Evolutionary conservation across 352 stramenopile genomes (phyloP).

Genomic region (Phytophthora pini): DNA sequence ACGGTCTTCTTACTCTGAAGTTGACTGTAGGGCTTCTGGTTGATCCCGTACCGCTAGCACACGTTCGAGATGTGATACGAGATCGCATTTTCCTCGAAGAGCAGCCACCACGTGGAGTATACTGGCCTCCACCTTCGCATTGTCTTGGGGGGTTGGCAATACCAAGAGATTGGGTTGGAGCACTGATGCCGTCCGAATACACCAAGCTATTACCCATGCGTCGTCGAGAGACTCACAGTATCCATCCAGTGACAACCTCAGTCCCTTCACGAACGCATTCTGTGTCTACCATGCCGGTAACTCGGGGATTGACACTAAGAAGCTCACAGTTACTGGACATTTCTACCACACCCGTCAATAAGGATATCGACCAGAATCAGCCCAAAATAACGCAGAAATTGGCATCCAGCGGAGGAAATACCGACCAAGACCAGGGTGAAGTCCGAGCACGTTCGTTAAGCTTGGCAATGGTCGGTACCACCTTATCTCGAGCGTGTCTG

Average conservation of each 20-base stretch:
- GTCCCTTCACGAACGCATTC: background rate
- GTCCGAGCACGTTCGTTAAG: conserved; percentile 6
- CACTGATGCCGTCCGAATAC: conserved; percentile 76
- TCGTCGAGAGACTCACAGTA: conserved; percentile 5
- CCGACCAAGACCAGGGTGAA: conserved; percentile 12
- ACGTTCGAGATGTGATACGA: conserved; percentile 64
- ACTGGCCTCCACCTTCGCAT: conserved; percentile 64
- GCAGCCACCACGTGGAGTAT: conserved; percentile 47
- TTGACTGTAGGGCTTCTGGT: conserved; percentile 74
- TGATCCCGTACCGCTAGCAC: conserved; percentile 55
- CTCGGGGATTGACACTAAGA: background rate
- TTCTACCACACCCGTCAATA: no score
- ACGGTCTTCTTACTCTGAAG: conserved; percentile 76
- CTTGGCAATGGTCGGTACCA: conserved; percentile 24
- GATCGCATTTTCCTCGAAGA: conserved; percentile 63
- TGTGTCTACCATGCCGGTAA: background rate
- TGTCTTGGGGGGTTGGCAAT: conserved; percentile 54
- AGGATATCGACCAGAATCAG: conserved; percentile 4
- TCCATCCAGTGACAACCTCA: background rate
- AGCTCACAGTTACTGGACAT: no score
- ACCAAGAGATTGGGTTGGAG: conserved; percentile 69
- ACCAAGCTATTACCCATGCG: conserved; percentile 61
- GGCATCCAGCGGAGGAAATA: background rate
- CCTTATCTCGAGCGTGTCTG: conserved; percentile 34
- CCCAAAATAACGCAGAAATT: conserved; percentile 5